phyloP scores from a whole-genome alignment of 495 filamentous ascomycete species.

The Podospora anserina region DNA sequence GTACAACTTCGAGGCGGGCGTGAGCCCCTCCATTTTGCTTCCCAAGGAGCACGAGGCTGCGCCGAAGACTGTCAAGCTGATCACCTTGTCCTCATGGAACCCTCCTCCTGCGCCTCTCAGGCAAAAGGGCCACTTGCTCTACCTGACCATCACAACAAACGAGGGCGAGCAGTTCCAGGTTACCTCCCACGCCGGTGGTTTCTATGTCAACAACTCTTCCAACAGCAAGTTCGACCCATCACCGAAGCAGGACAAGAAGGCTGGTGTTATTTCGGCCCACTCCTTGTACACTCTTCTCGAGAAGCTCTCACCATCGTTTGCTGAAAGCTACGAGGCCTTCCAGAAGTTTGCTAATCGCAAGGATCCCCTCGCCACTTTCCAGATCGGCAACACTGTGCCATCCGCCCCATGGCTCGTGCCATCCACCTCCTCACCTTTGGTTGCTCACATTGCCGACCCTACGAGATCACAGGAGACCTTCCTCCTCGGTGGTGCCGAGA shows the following conservation, averaged over 20 bases:
- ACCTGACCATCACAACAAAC: conserved; percentile 80
- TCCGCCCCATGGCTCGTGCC: conserved; percentile 90
- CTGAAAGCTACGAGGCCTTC: conserved; percentile 64
- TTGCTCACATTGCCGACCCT: conserved; percentile 74
- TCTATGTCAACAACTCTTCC: conserved; percentile 92
- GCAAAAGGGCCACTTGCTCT: conserved; percentile 89
- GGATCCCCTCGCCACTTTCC: conserved; percentile 89
- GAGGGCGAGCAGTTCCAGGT: conserved; percentile 93
- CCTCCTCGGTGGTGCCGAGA: conserved; percentile 83
- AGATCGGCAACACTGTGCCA: conserved; percentile 88
- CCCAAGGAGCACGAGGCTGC: conserved; percentile 59
- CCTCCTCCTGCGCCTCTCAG: conserved; percentile 87
- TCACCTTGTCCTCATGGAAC: conserved; percentile 92
- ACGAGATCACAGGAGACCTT: conserved; percentile 91
- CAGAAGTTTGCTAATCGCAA: conserved; percentile 77
- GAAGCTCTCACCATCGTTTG: conserved; percentile 79
- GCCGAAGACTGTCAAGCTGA: conserved; percentile 84
- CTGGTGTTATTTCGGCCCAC: conserved; percentile 58
- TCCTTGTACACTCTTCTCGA: conserved; percentile 79
- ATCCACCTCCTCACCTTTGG: conserved; percentile 56
- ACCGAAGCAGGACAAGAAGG: conserved; percentile 64
- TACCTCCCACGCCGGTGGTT: conserved; percentile 87
- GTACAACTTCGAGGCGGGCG: conserved; percentile 72
- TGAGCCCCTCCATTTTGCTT: conserved; percentile 66
- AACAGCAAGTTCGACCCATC: conserved; percentile 90